phyloP scores from a whole-genome alignment of 2,329 filamentous ascomycete species.

The Fusarium sp. region DNA sequence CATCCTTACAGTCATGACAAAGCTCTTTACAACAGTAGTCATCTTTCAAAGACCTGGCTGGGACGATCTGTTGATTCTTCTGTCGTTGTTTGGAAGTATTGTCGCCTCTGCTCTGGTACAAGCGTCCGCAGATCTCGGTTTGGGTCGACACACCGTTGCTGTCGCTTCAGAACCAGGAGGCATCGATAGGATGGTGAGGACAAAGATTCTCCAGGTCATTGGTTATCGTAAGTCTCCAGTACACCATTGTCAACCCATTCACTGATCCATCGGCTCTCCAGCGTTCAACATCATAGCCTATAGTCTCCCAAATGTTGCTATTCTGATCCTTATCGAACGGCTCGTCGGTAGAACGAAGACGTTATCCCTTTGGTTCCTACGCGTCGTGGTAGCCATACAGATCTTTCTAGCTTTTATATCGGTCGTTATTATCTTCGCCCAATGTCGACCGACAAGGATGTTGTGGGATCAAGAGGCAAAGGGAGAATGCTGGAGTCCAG shows the following conservation, averaged over 20 bases:
- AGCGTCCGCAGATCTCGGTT: not conserved
- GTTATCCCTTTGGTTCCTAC: not conserved
- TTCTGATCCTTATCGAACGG: slow-evolving; percentile 25
- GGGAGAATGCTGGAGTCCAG: slow-evolving; percentile 2
- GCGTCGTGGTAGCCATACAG: slow-evolving; percentile 1
- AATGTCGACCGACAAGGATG: not conserved
- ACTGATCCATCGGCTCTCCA: not conserved
- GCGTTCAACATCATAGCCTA: slow-evolving; percentile 21
- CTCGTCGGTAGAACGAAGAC: slow-evolving; percentile 11
- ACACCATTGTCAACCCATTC: fast-evolving
- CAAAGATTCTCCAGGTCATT: not conserved
- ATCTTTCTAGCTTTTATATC: not conserved
- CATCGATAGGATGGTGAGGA: not conserved
- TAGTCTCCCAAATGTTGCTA: slow-evolving; percentile 24
- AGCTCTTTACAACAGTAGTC: slow-evolving; percentile 5
- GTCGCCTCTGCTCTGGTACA: slow-evolving; percentile 7
- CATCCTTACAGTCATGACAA: not conserved
- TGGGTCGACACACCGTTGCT: slow-evolving; percentile 8
- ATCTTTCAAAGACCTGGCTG: slow-evolving; percentile 12
- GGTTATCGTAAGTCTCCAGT: slow-evolving; percentile 3
- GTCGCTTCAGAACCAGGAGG: slow-evolving; percentile 13
- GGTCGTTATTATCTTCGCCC: slow-evolving; percentile 4
- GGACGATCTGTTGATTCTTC: slow-evolving; percentile 17
- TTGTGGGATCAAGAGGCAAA: slow-evolving; percentile 1
- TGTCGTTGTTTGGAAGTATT: slow-evolving; percentile 11